phyloP scores from a whole-genome alignment of 2,329 filamentous ascomycete genomes.

The Cryphonectria japonica region DNA sequence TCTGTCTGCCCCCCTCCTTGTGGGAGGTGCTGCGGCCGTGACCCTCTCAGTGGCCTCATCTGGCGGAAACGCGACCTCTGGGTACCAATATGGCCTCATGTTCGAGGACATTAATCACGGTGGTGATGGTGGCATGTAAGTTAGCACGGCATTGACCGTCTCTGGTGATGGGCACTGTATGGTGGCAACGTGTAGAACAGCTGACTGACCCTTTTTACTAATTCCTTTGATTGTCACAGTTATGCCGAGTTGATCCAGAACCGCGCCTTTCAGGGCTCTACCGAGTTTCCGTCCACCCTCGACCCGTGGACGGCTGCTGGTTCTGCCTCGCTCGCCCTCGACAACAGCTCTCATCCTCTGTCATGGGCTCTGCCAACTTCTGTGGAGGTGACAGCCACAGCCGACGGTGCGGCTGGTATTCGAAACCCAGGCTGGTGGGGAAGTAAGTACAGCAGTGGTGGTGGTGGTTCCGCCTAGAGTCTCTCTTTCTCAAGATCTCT shows the following conservation, averaged over 20 bases:
- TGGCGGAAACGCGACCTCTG: conserved; percentile 44
- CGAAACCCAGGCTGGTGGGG: conserved; percentile 29
- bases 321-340: conserved; percentile 49
- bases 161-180: not conserved
- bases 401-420: conserved; percentile 20
- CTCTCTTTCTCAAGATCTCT: not conserved
- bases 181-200: not conserved
- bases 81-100: conserved; percentile 48
- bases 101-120: conserved; percentile 66
- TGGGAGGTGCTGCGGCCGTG: conserved; percentile 26
- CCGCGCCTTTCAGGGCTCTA: conserved; percentile 66
- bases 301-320: conserved; percentile 51
- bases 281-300: conserved; percentile 47
- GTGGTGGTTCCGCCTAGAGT: too few relatives aligned
- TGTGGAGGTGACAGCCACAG: conserved; percentile 44
- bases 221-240: not conserved
- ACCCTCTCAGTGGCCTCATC: conserved; percentile 30
- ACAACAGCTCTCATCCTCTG: conserved; percentile 51
- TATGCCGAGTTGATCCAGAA: conserved; percentile 74
- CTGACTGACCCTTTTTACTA: not conserved
- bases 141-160: too few relatives aligned
- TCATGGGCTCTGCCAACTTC: conserved; percentile 57
- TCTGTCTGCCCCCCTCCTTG: conserved; percentile 20
- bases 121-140: conserved; percentile 67
- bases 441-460: conserved; percentile 17